phyloP scores from a whole-genome alignment of 2,329 filamentous ascomycete genomes.

The Plectosphaerella sp. region DNA sequence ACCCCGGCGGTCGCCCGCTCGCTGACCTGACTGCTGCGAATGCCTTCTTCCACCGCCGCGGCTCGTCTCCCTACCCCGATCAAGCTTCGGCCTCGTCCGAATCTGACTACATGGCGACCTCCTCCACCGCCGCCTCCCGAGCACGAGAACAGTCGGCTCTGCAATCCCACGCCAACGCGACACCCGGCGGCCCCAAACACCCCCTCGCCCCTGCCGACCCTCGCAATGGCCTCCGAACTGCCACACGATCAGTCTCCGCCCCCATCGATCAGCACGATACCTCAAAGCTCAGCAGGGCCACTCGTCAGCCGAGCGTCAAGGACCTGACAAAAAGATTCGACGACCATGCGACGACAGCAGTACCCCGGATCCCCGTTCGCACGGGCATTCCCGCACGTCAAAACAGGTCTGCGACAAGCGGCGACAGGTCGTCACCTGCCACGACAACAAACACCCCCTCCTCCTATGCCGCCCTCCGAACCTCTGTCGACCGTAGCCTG shows the following conservation, averaged over 20 bases:
- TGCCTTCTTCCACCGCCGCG: conserved; percentile 45
- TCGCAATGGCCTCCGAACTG: conserved; percentile 31
- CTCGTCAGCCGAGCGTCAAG: conserved; percentile 64
- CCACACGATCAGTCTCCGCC: conserved; percentile 51
- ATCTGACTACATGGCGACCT: conserved; percentile 33
- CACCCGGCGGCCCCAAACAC: conserved; percentile 37
- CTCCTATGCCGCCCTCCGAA: conserved; percentile 36
- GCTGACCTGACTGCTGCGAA: conserved; percentile 46
- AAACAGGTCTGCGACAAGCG: conserved; percentile 27
- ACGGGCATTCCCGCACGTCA: conserved; percentile 29
- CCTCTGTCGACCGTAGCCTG: conserved; percentile 25
- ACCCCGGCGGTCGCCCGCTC: conserved; percentile 28
- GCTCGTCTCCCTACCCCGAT: conserved; percentile 25
- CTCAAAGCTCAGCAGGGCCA: conserved; percentile 22
- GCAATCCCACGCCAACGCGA: conserved; percentile 47
- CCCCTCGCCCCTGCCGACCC: conserved; percentile 34
- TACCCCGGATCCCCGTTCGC: conserved; percentile 28
- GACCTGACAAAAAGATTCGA: conserved; percentile 79
- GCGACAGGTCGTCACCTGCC: conserved; percentile 10
- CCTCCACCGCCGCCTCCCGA: conserved; percentile 27
- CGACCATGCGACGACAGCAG: conserved; percentile 40
- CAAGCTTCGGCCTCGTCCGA: conserved; percentile 9
- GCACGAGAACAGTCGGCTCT: conserved; percentile 35
- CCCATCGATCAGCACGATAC: conserved; percentile 43
- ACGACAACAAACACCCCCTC: conserved; percentile 24